Conservation (phyloP, 108 stramenopile species). For the Bacterosira constricta region DNA sequence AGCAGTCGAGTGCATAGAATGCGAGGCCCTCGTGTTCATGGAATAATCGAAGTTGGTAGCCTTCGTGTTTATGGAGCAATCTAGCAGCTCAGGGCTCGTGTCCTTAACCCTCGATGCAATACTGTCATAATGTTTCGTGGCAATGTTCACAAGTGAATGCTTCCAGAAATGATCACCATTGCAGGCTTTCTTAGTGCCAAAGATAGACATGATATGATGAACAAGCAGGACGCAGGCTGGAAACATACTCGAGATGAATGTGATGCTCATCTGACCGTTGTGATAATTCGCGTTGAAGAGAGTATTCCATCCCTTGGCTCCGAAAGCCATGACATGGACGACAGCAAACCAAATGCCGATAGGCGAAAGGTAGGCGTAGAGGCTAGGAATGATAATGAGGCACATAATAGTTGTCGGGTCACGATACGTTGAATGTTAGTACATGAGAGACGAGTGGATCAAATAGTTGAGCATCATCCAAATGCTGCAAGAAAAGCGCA, state of each 20-base stretch:
- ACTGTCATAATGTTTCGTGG: not conserved
- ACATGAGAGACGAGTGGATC: too few relatives aligned
- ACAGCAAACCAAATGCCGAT: not conserved
- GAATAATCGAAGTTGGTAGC: too few relatives aligned
- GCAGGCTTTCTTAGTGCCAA: not conserved
- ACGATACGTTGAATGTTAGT: too few relatives aligned
- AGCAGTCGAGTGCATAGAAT: too few relatives aligned
- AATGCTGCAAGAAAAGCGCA: too few relatives aligned
- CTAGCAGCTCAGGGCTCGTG: too few relatives aligned
- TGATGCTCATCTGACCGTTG: not conserved
- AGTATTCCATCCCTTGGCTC: not conserved
- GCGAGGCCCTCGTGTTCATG: too few relatives aligned
- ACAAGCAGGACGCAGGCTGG: not conserved
- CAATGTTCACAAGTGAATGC: not conserved
- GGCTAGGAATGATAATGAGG: too few relatives aligned
- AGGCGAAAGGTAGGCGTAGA: not conserved
- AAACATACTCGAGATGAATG: constrained; percentile 1
- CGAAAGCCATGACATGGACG: not conserved
- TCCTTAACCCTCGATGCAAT: too few relatives aligned
- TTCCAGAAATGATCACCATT: not conserved
- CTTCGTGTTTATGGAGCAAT: too few relatives aligned
- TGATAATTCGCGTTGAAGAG: not conserved
- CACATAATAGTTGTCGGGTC: too few relatives aligned
- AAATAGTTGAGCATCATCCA: too few relatives aligned
- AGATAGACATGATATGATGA: not conserved